Conservation (phyloP, 345 rosid genomes). For the Physaria fendleri region DNA sequence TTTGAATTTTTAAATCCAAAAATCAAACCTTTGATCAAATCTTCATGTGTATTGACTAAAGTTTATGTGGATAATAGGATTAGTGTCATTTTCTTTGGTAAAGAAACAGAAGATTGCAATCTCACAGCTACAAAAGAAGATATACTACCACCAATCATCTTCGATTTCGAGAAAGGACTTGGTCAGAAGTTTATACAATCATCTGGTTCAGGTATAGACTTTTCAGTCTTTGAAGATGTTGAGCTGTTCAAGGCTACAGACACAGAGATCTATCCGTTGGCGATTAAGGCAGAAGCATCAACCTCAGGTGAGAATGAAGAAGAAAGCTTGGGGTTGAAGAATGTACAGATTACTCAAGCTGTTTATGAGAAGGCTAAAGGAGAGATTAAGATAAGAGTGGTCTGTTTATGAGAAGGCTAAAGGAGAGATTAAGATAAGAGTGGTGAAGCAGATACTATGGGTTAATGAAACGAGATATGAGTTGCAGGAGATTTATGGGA, state of each 20-base stretch:
- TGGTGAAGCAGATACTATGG: conserved; percentile 83
- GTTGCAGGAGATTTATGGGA: conserved; percentile 92
- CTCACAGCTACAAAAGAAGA: conserved; percentile 56
- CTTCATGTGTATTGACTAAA: too few species aligned
- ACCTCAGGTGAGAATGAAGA: conserved; percentile 34
- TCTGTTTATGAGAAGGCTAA: too few species aligned
- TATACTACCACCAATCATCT: conserved; percentile 46
- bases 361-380: conserved; percentile 74
- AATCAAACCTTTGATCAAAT: too few species aligned
- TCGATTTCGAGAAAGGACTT: conserved; percentile 67
- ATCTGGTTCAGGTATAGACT: conserved; percentile 71
- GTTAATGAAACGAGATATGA: conserved; percentile 67
- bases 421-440: conserved; percentile 48
- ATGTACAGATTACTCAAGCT: conserved; percentile 72
- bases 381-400: too few species aligned
- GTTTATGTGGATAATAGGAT: conserved; percentile 51
- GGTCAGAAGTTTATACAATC: conserved; percentile 79
- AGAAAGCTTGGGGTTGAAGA: conserved; percentile 33
- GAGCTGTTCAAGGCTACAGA: conserved; percentile 43
- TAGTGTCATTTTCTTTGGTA: conserved; percentile 67
- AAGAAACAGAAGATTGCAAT: conserved; percentile 63
- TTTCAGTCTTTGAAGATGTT: conserved; percentile 53
- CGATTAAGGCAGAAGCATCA: conserved; percentile 68
- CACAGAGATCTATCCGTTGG: conserved; percentile 58
- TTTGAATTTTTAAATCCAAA: too few species aligned